Base-by-base conservation (phyloP, 306 rosid genomes). In the Trichosanthes cucumerina region DNA sequence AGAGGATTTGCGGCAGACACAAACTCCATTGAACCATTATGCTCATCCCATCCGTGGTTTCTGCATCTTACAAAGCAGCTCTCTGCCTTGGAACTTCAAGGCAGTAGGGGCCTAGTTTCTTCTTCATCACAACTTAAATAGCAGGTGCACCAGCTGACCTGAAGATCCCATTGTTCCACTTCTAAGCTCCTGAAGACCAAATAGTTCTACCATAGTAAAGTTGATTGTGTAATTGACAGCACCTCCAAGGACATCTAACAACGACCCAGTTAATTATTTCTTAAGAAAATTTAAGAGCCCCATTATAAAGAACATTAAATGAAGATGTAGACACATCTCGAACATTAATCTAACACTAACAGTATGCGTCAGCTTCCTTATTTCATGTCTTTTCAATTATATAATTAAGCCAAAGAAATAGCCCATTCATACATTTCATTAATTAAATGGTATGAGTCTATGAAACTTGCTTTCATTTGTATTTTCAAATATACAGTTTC, bases 131-230 rank as follows among this genome's bases (percentile, higher is more conserved):
- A 31, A 49, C 62, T 73, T 26, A 10, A 49, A 58, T 14, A 14
- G 36, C 23, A 76, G 47, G 8, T 56, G 77, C 23, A 24, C 46
- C 71, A 60, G 77, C 57, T 46, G 26, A 39, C 19, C 38, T 47
- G 39, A n/a, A 59, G 60, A 66, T 57, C 78, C 59, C 65, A 63
- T 47, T 50, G 81, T 66, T 58, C 80, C 76, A 43, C 68, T 76
- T 82, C 87, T n/a, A 80, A 81, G 82, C 80, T 56, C 87, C 87
- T 80, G 87, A 75, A 53, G 71, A 71, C 36, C 21, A 70, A 57
- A 38, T 62, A 11, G n/a, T 43, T 50, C 44, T 53, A 38, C 5
- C n/a, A 23, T 21, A 53, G 36, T 64, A 21, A 64, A 77, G 1
- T 18, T 56, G 39, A 3, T 21, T 46, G 21, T 0, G 21, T 24